Conservation (phyloP, 1,284 basidiomycete genomes). For the Tremellales sp. region DNA sequence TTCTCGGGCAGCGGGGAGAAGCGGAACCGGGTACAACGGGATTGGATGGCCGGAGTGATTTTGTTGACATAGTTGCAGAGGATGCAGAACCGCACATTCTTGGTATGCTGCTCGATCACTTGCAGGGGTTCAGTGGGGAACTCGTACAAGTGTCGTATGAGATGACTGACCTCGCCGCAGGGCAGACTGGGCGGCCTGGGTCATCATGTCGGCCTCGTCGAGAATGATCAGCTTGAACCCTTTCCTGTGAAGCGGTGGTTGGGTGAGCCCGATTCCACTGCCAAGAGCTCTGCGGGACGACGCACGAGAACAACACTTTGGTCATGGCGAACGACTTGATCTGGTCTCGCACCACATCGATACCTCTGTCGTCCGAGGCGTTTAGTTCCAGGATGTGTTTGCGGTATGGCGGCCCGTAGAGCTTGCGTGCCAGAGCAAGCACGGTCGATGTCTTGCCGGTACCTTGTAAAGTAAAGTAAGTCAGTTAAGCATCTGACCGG, state of each 20-base stretch:
- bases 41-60: constrained; percentile 97
- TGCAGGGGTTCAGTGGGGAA: neutral
- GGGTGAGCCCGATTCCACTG: neutral
- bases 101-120: constrained; percentile 99
- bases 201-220: constrained; percentile 99
- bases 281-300: neutral
- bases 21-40: constrained; percentile 93
- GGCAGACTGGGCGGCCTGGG: constrained; percentile 92
- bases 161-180: constrained; percentile 64
- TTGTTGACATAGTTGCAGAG: constrained; percentile 99
- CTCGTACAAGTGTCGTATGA: neutral
- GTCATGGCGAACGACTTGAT: constrained; percentile 99
- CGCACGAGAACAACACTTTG: constrained; percentile 66
- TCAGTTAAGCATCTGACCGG: neutral
- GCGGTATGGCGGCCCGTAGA: constrained; percentile 74
- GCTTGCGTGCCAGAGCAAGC: constrained; percentile 87
- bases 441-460: constrained; percentile 98
- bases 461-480: constrained; percentile 38
- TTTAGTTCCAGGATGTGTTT: constrained; percentile 98
- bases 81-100: constrained; percentile 98
- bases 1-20: constrained; percentile 88
- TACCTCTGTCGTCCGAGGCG: constrained; percentile 95
- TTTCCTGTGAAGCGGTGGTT: constrained; percentile 54
- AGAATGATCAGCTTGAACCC: constrained; percentile 97
- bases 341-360: constrained; percentile 97